phyloP scores from a whole-genome alignment of 2,329 filamentous ascomycete species.

The Colletotrichum sp. region DNA sequence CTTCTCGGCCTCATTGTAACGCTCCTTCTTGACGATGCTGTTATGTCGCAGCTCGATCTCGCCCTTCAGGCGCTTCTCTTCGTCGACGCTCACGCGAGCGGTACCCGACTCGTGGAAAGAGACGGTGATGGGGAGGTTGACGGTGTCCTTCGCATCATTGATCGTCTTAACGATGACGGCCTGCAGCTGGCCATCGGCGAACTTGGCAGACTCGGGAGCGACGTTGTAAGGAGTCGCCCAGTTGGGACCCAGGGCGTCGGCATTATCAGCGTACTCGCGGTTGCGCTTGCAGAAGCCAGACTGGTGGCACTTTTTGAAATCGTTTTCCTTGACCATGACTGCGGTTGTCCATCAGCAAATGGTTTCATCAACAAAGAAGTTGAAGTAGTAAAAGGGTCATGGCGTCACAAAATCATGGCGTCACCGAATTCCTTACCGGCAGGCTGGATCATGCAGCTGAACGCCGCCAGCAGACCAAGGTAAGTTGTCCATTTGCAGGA shows the following conservation, averaged over 20 bases:
- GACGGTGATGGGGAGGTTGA: conserved; percentile 81
- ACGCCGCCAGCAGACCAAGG: conserved; percentile 61
- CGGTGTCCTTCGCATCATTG: conserved; percentile 66
- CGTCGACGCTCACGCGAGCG: conserved; percentile 86
- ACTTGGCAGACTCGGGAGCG: conserved; percentile 71
- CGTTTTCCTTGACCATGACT: conserved; percentile 92
- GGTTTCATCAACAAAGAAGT: not conserved
- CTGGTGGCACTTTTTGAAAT: conserved; percentile 96
- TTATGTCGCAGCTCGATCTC: conserved; percentile 87
- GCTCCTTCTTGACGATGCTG: conserved; percentile 85
- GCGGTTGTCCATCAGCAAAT: conserved; percentile 7
- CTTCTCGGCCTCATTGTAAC: conserved; percentile 89
- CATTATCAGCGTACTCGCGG: conserved; percentile 84
- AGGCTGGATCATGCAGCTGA: conserved; percentile 67
- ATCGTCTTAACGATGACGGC: conserved; percentile 84
- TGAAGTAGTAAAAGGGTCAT: not conserved
- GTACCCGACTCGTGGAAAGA: conserved; percentile 91
- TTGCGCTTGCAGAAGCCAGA: conserved; percentile 98
- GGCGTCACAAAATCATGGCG: conserved; percentile 4
- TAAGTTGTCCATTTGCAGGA: conserved; percentile 70
- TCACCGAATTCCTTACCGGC: conserved; percentile 56
- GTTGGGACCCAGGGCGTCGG: conserved; percentile 63
- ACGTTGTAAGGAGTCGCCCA: conserved; percentile 87
- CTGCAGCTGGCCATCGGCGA: conserved; percentile 81
- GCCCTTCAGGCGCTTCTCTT: conserved; percentile 87